These are phyloP conservation scores for Penicillium sp. DNA, from an alignment of 2,329 filamentous ascomycete species.

Conservation along the genomic window DNA sequence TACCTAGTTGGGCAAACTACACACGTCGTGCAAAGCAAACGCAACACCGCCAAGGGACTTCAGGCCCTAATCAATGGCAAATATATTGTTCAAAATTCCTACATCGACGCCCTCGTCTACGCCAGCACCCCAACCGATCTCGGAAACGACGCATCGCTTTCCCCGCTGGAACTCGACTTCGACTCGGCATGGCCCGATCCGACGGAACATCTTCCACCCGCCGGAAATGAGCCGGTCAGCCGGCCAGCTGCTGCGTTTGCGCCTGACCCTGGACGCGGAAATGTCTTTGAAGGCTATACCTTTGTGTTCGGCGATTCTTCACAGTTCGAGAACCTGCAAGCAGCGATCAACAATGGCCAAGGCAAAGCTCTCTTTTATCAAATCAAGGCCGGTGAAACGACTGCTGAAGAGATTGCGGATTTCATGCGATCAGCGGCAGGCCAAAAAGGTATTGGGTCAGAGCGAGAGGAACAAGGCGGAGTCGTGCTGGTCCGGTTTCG, in stretches of 20 bases:
- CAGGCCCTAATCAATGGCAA: constrained; percentile 78
- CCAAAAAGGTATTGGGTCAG: constrained; percentile 61
- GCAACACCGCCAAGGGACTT: constrained; percentile 81
- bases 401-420: constrained; percentile 67
- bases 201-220: constrained; percentile 63
- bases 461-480: constrained; percentile 58
- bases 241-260: constrained; percentile 63
- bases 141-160: constrained; percentile 47
- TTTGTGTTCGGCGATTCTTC: constrained; percentile 76
- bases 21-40: constrained; percentile 80
- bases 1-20: constrained; percentile 69
- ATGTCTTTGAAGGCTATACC: constrained; percentile 78
- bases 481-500: constrained; percentile 73
- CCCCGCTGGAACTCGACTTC: constrained; percentile 71
- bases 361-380: constrained; percentile 72
- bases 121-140: constrained; percentile 50
- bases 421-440: constrained; percentile 71
- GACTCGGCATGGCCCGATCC: constrained; percentile 71
- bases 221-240: constrained; percentile 67
- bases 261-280: constrained; percentile 59
- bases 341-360: constrained; percentile 68
- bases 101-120: constrained; percentile 64
- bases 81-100: constrained; percentile 67
- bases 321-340: constrained; percentile 70
- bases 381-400: constrained; percentile 57